phyloP scores from a whole-genome alignment of 257 asterid genomes.

The Fraxinus quadrangulata region DNA sequence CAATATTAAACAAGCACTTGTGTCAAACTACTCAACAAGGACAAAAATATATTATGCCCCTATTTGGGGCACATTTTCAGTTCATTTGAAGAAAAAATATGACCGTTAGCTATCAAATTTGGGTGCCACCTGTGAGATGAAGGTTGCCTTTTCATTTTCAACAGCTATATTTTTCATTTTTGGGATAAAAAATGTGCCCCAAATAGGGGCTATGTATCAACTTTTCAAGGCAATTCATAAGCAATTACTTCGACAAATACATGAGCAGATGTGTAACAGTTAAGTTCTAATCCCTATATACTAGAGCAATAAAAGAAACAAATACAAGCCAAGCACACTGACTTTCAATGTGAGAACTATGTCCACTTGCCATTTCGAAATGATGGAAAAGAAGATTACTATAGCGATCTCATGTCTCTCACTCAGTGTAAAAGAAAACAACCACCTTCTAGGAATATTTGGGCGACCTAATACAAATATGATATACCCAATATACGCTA shows the following conservation, averaged over 20 bases:
- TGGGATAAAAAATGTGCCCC: too few relatives aligned
- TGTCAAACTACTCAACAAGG: background rate
- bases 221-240: background rate
- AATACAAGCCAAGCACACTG: background rate
- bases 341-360: background rate
- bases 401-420: background rate
- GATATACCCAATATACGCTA: background rate
- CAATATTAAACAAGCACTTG: constrained; percentile 1
- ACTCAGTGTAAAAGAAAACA: background rate
- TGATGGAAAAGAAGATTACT: background rate
- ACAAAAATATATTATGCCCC: background rate
- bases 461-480: background rate
- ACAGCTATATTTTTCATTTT: too few relatives aligned
- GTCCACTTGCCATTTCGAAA: background rate
- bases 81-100: too few relatives aligned
- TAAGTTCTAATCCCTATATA: background rate
- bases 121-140: too few relatives aligned
- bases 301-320: background rate
- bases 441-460: background rate
- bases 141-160: too few relatives aligned
- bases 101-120: too few relatives aligned
- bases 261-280: background rate
- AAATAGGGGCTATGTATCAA: background rate
- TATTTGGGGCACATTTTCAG: too few relatives aligned
- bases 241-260: background rate